Evolutionary conservation across 352 stramenopile species (phyloP).

Genomic region (Stephanocyclus meneghinianus): DNA sequence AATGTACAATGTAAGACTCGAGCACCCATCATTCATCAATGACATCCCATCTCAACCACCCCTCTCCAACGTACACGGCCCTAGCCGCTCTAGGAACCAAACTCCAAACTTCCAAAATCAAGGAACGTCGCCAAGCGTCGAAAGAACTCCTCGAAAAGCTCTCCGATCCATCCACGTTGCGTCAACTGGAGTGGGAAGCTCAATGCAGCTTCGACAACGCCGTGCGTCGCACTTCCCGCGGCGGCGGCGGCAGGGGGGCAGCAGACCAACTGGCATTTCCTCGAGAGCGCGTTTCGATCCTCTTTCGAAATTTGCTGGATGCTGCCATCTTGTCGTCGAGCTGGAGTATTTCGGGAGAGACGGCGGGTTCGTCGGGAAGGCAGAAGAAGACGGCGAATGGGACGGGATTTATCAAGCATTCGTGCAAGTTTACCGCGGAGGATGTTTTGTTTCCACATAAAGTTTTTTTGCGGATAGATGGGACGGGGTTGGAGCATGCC

Average conservation of each 20-base stretch:
- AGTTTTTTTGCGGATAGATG: constrained; percentile 63
- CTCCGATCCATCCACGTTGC: constrained; percentile 20
- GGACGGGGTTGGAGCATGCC: constrained; percentile 27
- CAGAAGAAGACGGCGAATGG: constrained; percentile 40
- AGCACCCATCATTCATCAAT: neutral
- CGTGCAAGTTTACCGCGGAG: constrained; percentile 43
- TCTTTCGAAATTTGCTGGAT: constrained; percentile 50
- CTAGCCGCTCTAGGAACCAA: constrained; percentile 36
- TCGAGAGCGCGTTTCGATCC: constrained; percentile 32
- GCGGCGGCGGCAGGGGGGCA: neutral
- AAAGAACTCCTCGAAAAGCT: constrained; percentile 50
- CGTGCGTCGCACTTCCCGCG: neutral
- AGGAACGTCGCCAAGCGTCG: constrained; percentile 35
- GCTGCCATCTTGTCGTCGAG: constrained; percentile 36
- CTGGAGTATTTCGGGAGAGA: constrained; percentile 7
- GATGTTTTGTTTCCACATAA: constrained; percentile 63
- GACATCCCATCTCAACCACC: neutral
- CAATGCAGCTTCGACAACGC: constrained; percentile 25
- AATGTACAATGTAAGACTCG: too few species aligned
- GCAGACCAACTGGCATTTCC: constrained; percentile 12
- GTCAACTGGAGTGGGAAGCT: constrained; percentile 44
- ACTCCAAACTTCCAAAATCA: constrained; percentile 39
- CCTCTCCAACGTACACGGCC: constrained; percentile 31
- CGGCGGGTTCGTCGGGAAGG: neutral
- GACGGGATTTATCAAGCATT: constrained; percentile 42